These are phyloP conservation scores for Rutstroemia sp. DNA, from an alignment of 2,329 filamentous ascomycete genomes.

Conservation along the genomic window DNA sequence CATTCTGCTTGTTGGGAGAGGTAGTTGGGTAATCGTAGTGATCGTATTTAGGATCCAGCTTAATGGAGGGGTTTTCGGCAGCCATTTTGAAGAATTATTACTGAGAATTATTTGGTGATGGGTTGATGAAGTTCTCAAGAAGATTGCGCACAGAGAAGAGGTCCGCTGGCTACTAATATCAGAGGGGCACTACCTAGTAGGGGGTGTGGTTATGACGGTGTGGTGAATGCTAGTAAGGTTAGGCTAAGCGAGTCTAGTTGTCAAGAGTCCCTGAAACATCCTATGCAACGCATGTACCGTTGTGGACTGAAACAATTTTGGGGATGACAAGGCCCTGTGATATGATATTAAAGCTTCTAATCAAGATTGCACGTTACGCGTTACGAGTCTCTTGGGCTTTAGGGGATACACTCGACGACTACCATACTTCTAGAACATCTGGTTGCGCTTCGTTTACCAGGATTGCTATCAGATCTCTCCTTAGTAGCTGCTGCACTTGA, in stretches of 20 bases:
- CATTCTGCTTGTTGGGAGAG: constrained; percentile 59
- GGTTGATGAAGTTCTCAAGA: background rate
- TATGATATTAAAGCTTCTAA: background rate
- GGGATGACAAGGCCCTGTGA: background rate
- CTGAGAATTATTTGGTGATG: background rate
- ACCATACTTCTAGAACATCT: background rate
- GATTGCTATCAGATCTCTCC: background rate
- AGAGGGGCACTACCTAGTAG: background rate
- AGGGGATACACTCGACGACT: too few species aligned
- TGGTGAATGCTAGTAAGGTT: background rate
- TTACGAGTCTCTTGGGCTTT: background rate
- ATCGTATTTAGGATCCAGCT: constrained; percentile 86
- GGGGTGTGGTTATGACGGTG: background rate
- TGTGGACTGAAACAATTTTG: background rate
- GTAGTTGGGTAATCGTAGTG: constrained; percentile 87
- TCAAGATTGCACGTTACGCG: background rate
- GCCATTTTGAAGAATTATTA: constrained; percentile 21
- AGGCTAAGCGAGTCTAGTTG: background rate
- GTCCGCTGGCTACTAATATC: background rate
- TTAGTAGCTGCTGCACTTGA: background rate
- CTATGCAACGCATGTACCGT: background rate
- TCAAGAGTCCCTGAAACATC: background rate
- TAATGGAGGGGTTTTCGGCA: constrained; percentile 21
- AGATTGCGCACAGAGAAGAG: background rate
- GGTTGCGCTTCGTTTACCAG: too few species aligned